phyloP scores from a whole-genome alignment of 2,329 filamentous ascomycete genomes.

The Diaporthe humulicola region DNA sequence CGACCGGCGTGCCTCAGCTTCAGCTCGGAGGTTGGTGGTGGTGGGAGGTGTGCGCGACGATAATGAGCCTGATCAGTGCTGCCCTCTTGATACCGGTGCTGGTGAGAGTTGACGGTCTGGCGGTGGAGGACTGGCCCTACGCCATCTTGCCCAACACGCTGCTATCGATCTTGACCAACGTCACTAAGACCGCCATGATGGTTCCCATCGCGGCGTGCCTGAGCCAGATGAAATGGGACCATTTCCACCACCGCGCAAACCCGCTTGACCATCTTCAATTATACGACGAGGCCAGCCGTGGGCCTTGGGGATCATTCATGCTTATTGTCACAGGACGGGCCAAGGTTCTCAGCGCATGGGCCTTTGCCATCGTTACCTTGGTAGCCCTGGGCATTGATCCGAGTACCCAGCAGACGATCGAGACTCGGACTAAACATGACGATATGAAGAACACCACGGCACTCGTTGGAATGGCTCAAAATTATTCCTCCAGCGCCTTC shows the following conservation, averaged over 20 bases:
- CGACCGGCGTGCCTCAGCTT: background rate
- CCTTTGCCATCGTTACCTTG: background rate
- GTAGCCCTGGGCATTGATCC: background rate
- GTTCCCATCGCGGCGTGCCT: background rate
- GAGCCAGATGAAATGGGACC: constrained; percentile 3
- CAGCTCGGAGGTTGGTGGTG: constrained; percentile 17
- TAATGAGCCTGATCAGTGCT: background rate
- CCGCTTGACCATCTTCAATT: background rate
- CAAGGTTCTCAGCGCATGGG: background rate
- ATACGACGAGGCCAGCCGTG: background rate
- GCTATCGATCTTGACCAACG: background rate
- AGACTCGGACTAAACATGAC: background rate
- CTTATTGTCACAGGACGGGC: background rate
- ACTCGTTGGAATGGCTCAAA: background rate
- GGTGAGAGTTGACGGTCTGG: background rate
- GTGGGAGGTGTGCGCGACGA: background rate
- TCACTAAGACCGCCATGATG: constrained; percentile 15
- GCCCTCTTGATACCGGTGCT: background rate
- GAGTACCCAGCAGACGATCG: background rate
- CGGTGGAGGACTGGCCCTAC: background rate
- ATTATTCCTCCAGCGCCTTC: constrained; percentile 3
- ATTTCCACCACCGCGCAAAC: background rate
- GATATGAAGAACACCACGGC: background rate
- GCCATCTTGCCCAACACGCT: background rate
- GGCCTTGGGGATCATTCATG: background rate